These are phyloP conservation scores for Knufia fluminis DNA, from an alignment of 2,329 filamentous ascomycete species.

Conservation along the genomic window DNA sequence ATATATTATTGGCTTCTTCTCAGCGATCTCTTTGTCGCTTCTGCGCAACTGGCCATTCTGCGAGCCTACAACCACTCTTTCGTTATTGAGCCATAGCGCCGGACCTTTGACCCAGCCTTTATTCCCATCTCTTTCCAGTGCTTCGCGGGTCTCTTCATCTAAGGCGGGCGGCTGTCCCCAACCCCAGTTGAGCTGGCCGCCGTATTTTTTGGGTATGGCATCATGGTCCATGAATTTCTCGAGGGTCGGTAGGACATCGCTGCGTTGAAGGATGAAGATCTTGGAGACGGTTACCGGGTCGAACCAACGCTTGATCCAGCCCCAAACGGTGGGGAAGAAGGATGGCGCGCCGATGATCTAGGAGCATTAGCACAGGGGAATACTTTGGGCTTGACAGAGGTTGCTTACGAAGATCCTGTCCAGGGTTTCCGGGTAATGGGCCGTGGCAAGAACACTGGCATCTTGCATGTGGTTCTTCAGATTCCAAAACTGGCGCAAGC, in stretches of 20 bases:
- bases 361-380: slow-evolving; percentile 7
- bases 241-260: slow-evolving; percentile 68
- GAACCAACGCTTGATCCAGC: slow-evolving; percentile 86
- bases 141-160: slow-evolving; percentile 43
- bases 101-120: slow-evolving; percentile 22
- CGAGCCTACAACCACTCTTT: slow-evolving; percentile 21
- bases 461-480: slow-evolving; percentile 89
- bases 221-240: slow-evolving; percentile 69
- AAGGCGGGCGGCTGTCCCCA: slow-evolving; percentile 67
- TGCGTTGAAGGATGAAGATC: slow-evolving; percentile 74
- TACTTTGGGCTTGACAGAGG: not conserved
- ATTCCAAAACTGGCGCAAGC: slow-evolving; percentile 92
- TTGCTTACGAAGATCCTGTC: slow-evolving; percentile 62
- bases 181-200: slow-evolving; percentile 72
- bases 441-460: slow-evolving; percentile 76
- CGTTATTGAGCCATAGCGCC: slow-evolving; percentile 21
- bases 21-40: slow-evolving; percentile 15
- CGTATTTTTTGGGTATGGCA: slow-evolving; percentile 84
- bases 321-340: slow-evolving; percentile 79
- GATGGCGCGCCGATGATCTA: slow-evolving; percentile 77
- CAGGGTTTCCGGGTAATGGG: slow-evolving; percentile 89
- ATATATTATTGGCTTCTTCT: slow-evolving; percentile 19
- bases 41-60: slow-evolving; percentile 21
- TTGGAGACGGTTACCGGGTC: slow-evolving; percentile 89
- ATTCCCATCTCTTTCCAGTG: slow-evolving; percentile 20